Base-by-base conservation (phyloP, 1,284 basidiomycete species). In the Trametes pubescens region DNA sequence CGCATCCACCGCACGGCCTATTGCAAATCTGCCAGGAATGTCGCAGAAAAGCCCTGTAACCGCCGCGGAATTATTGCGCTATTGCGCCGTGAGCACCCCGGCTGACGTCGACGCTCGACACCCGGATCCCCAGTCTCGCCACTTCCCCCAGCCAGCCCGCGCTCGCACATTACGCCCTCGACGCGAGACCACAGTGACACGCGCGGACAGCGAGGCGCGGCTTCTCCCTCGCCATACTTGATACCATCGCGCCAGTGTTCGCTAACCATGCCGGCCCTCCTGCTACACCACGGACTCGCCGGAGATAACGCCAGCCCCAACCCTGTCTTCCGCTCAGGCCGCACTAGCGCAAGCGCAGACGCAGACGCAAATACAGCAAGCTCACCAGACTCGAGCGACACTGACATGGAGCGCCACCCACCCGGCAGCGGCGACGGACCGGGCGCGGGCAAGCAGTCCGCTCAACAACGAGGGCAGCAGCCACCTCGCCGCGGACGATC, bases 401-500 rank as follows among this genome's bases (percentile, higher is more conserved):
- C 64, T 59, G 65, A 59, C 32, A 62, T 67, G 62, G 65, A 59
- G 34, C 57, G 62, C 43, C 61, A 59, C 43, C 62, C 60, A 10
- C 55, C 61, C 48, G 55, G 40, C 47, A 37, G 58, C 29, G 54
- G 62, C 48, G 59, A 54, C 46, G 56, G 49, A 14, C 26, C 47
- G 29, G 57, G 62, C 22, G 53, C 49, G 38, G 59, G 61, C 34
- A 55, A 58, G 54, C 48, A 61, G 44, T 22, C 49, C 48, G 57
- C 38, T 24, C 56, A 60, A 40, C 54, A 60, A 40, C 54, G 47
- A 26, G 54, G 54, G 14, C 47, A 52, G 32, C 59, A 55, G 46
- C 54, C 26, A 37, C 65, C 59, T n/a, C 66, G 69, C n/a, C 65
- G 70, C 3, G 66, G 64, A 21, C 63, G 71, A 26, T 72, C 71